Evolutionary conservation across 345 rosid species (phyloP).

Genomic region (Rubroshorea leprosula): DNA sequence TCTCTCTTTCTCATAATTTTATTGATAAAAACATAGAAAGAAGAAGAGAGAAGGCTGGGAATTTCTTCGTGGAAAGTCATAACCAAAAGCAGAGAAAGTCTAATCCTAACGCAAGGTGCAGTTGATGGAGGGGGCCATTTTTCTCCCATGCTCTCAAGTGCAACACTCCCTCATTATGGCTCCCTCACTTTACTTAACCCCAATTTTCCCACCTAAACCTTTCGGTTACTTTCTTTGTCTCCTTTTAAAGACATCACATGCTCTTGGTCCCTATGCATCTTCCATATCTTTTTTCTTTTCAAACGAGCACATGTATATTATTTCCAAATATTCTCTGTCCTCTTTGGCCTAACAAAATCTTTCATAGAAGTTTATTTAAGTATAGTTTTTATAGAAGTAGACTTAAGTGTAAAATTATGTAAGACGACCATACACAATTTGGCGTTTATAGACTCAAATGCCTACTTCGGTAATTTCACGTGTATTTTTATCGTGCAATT

Average conservation of each 20-base stretch:
- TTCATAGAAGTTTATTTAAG: no score
- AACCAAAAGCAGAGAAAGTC: slow-evolving; percentile 16
- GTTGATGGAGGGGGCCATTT: slow-evolving; percentile 24
- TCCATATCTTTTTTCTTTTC: no score
- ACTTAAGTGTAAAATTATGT: no score
- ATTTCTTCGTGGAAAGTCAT: slow-evolving; percentile 24
- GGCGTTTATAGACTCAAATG: no score
- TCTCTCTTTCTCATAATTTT: slow-evolving; percentile 12
- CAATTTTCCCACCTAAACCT: slow-evolving; percentile 6
- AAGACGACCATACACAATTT: no score
- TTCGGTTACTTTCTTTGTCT: slow-evolving; percentile 9
- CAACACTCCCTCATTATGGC: slow-evolving; percentile 29
- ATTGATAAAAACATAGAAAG: slow-evolving; percentile 10
- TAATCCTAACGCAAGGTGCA: slow-evolving; percentile 24
- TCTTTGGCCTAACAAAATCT: no score
- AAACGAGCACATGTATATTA: no score
- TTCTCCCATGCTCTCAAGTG: slow-evolving; percentile 30
- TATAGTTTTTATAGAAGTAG: no score
- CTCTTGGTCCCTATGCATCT: no score
- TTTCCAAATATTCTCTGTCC: no score
- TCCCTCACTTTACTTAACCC: slow-evolving; percentile 14
- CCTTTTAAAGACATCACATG: not conserved
- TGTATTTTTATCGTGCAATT: no score
- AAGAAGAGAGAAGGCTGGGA: not conserved
- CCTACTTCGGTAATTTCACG: no score